Evolutionary conservation across 2,329 filamentous ascomycete species (phyloP), one percentile per base, ranked within the genome.

Genomic region (Cladosporium phlei): DNA sequence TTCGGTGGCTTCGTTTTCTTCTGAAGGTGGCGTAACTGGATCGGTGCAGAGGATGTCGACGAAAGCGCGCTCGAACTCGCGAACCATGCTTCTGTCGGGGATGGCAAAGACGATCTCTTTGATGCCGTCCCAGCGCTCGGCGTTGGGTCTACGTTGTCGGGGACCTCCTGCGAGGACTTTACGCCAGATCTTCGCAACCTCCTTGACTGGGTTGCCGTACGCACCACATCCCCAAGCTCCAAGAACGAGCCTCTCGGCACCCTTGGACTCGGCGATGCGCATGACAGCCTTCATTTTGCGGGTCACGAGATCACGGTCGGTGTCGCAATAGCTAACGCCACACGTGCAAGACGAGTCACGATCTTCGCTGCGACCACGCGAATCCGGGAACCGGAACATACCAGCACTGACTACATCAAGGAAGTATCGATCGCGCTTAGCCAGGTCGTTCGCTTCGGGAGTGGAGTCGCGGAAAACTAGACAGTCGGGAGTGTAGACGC

Each of bases 141-240:
- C 29, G 48, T 44, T 69, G 62, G 7, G 43, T 10, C 24, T 56
- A 51, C 59, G 49, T 37, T 64, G 61, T n/a, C 61, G 57, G 17
- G 56, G 52, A 27, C 53, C 52, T 21, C 61, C 61, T 6, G 53
- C 59, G 32, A 64, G 52, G 7, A 65, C 65, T 44, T 61, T 68
- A 51, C 63, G 67, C 72, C 79, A 83, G 1, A 73, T 71, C 7
- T 64, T 59, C 12, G 78, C 78, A 20, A 82, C 63, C 59, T 82
- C 77, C 0, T 60, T 62, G 0, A 79, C 71, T 0, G 79, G 79
- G 48, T 83, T 82, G 0, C 77, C 78, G 47, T 82, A 80, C 0
- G 77, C 78, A 3, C 79, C 79, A 51, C 78, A 82, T 0, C 80
- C 79, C 77, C 79, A 82, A 0, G 79, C 78, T 0, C 79, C 80